Evolutionary conservation across 257 asterid species (phyloP).

Genomic region (Petrea volubilis): DNA sequence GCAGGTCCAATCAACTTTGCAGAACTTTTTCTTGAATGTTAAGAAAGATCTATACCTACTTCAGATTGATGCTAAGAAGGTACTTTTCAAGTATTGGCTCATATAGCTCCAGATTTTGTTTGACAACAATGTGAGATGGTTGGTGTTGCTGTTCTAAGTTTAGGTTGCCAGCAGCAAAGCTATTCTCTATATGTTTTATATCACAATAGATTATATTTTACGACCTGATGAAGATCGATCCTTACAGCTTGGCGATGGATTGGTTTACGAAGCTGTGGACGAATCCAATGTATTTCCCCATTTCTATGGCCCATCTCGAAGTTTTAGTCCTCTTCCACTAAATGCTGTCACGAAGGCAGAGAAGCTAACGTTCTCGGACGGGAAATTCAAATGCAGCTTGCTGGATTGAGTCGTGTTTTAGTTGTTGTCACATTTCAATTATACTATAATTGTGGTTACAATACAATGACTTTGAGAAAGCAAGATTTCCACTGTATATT

Average conservation of each 20-base stretch:
- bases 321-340: conserved; percentile 74
- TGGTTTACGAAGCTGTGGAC: conserved; percentile 71
- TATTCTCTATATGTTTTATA: not conserved
- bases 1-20: conserved; percentile 75
- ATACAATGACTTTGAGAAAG: not conserved
- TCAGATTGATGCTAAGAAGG: conserved; percentile 72
- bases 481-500: not conserved
- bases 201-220: not conserved
- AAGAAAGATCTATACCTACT: conserved; percentile 69
- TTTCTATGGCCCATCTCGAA: conserved; percentile 86
- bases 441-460: not conserved
- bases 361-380: conserved; percentile 51
- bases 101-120: not conserved
- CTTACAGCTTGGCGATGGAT: conserved; percentile 80
- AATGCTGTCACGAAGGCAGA: conserved; percentile 65
- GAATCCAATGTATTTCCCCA: conserved; percentile 66
- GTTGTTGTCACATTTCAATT: not conserved
- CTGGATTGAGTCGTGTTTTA: conserved; percentile 32
- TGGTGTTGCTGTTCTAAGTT: not conserved
- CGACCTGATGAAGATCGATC: conserved; percentile 10
- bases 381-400: conserved; percentile 58
- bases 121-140: not conserved
- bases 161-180: not conserved
- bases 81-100: conserved; percentile 1
- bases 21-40: conserved; percentile 54